phyloP scores from a whole-genome alignment of 352 stramenopile species.

The Pythium rhizo-oryzae region DNA sequence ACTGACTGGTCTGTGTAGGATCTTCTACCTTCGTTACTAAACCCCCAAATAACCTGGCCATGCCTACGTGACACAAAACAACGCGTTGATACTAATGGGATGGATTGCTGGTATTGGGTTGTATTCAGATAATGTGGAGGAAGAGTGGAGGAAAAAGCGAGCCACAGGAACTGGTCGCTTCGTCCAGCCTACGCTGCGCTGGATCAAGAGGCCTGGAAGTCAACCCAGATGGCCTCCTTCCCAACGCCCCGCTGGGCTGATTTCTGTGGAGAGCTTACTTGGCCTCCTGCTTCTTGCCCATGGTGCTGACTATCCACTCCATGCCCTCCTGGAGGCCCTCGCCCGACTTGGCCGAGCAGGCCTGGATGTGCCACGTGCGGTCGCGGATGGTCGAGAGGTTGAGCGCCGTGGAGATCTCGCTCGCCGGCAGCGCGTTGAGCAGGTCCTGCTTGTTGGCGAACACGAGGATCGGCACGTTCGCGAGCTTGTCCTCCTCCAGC shows the following conservation, averaged over 20 bases:
- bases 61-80: neutral
- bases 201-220: too few relatives aligned
- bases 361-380: slow-evolving; percentile 91
- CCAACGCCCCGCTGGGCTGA: too few relatives aligned
- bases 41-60: neutral
- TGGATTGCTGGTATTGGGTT: neutral
- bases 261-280: slow-evolving; percentile 38
- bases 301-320: slow-evolving; percentile 89
- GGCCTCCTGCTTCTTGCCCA: slow-evolving; percentile 62
- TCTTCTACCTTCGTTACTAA: neutral
- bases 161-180: too few relatives aligned
- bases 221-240: too few relatives aligned
- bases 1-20: neutral
- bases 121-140: neutral
- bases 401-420: slow-evolving; percentile 91
- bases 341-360: slow-evolving; percentile 89
- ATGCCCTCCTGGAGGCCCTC: slow-evolving; percentile 90
- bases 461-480: slow-evolving; percentile 92
- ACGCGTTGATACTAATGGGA: too few relatives aligned
- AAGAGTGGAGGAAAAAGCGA: neutral
- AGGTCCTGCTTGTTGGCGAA: slow-evolving; percentile 98
- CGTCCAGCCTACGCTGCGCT: too few relatives aligned
- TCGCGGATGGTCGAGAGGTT: slow-evolving; percentile 69
- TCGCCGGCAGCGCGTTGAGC: slow-evolving; percentile 88
- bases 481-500: slow-evolving; percentile 94